A percentile compares a stretch with the other conserved stretches of the same genome.
These are phyloP conservation scores for Termitomyces sp. DNA, from an alignment of 768 basidiomycete genomes.

Conservation along the genomic window DNA sequence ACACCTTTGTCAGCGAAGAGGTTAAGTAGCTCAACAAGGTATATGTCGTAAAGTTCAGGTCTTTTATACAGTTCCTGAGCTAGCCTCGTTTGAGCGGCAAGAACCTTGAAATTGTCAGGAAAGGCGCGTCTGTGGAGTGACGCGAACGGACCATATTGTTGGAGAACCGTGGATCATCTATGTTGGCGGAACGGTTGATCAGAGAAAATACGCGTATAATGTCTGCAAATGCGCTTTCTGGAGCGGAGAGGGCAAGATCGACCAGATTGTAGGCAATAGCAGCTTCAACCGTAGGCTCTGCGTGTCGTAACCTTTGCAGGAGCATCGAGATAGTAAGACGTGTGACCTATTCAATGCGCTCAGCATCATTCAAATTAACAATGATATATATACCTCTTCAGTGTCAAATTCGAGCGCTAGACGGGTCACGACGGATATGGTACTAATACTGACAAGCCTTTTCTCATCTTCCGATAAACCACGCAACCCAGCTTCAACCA, in stretches of 20 bases:
- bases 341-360: constrained; percentile 49
- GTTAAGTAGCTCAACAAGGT: constrained; percentile 78
- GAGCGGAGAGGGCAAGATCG: constrained; percentile 78
- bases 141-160: constrained; percentile 71
- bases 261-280: constrained; percentile 91
- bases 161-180: constrained; percentile 82
- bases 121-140: neutral
- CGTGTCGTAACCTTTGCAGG: constrained; percentile 77
- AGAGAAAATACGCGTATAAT: constrained; percentile 80
- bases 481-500: constrained; percentile 58
- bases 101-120: constrained; percentile 42
- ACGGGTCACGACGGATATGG: constrained; percentile 85
- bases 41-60: constrained; percentile 73
- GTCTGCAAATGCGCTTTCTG: constrained; percentile 73
- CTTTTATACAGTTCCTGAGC: constrained; percentile 73
- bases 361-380: neutral
- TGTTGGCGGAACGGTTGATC: constrained; percentile 82
- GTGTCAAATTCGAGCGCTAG: constrained; percentile 83
- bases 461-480: constrained; percentile 82
- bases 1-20: constrained; percentile 91
- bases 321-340: constrained; percentile 90
- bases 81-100: constrained; percentile 87
- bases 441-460: constrained; percentile 80
- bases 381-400: constrained; percentile 57
- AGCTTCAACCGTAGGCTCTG: constrained; percentile 86